Percentiles rank a stretch among this genome's conserved stretches.
phyloP scores from a whole-genome alignment of 306 rosid genomes.

The Vigna radiata region DNA sequence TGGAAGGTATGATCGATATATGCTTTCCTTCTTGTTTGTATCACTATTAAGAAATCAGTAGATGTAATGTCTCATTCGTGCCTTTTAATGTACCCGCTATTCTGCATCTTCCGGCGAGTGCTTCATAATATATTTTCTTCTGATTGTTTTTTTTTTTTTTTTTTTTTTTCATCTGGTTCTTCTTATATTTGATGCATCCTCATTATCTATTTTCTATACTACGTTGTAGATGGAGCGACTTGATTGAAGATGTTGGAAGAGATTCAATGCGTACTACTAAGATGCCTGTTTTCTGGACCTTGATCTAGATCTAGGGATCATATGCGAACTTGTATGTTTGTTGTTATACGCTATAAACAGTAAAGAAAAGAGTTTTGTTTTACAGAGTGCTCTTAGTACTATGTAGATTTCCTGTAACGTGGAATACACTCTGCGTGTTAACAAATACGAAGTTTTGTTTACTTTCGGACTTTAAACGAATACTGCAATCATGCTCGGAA shows the following conservation, averaged over 20 bases:
- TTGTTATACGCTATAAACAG: conserved; percentile 46
- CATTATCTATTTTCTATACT: conserved; percentile 7
- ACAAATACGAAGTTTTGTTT: conserved; percentile 36
- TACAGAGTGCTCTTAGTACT: conserved; percentile 35
- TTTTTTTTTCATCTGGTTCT: too few relatives aligned
- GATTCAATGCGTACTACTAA: conserved; percentile 20
- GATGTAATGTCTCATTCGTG: conserved; percentile 2
- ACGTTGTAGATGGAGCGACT: conserved; percentile 75
- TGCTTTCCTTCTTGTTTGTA: conserved; percentile 23
- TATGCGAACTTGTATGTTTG: conserved; percentile 16
- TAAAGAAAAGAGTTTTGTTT: conserved; percentile 42
- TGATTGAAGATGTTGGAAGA: conserved; percentile 62
- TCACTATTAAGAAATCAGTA: neutral
- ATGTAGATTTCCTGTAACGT: conserved; percentile 52
- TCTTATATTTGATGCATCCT: conserved; percentile 2
- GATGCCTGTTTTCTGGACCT: conserved; percentile 45
- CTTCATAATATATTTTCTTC: conserved; percentile 6
- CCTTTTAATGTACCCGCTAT: neutral
- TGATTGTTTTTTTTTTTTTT: neutral
- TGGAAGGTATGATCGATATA: conserved; percentile 79
- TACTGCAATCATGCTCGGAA: neutral
- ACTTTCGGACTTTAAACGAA: conserved; percentile 17
- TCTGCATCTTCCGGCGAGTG: conserved; percentile 10
- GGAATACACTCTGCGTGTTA: conserved; percentile 38
- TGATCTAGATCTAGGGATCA: conserved; percentile 41